A percentile compares a stretch with the other conserved stretches of the same genome.
Evolutionary conservation across 768 basidiomycete genomes (phyloP).

Genomic region (Lactarius indigo): DNA sequence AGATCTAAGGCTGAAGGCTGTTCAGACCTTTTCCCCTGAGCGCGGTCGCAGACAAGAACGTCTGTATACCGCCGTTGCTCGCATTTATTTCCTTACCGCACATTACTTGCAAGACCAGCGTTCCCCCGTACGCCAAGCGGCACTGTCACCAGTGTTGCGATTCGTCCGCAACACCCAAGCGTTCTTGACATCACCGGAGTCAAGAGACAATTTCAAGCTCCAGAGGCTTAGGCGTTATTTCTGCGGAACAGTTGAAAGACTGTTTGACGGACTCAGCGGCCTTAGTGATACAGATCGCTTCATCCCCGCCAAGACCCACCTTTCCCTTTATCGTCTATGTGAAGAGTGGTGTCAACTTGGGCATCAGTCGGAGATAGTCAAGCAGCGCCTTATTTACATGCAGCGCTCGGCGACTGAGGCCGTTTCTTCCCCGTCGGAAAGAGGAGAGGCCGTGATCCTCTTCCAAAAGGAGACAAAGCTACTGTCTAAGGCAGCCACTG

Average conservation of each 20-base stretch:
- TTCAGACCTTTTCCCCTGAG: constrained; percentile 42
- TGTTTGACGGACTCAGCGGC: constrained; percentile 71
- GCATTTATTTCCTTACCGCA: constrained; percentile 85
- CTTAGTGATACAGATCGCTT: constrained; percentile 76
- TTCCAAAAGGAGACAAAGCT: constrained; percentile 57
- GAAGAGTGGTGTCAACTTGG: constrained; percentile 94
- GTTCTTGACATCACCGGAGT: constrained; percentile 68
- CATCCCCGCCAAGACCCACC: constrained; percentile 68
- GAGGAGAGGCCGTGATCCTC: constrained; percentile 35
- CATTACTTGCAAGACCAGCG: constrained; percentile 69
- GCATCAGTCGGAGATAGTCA: constrained; percentile 65
- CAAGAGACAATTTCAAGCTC: constrained; percentile 70
- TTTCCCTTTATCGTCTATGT: constrained; percentile 78
- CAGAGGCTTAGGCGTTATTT: constrained; percentile 87
- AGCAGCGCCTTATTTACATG: constrained; percentile 67
- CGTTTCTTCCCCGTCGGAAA: constrained; percentile 51
- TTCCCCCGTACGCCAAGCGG: constrained; percentile 63
- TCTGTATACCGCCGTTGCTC: constrained; percentile 80
- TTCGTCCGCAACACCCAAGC: constrained; percentile 81
- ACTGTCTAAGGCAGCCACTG: constrained; percentile 79
- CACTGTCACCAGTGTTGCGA: constrained; percentile 75
- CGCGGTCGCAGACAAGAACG: constrained; percentile 72
- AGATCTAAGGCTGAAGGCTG: constrained; percentile 37
- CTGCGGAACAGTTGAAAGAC: constrained; percentile 81
- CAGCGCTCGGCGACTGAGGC: constrained; percentile 58